Conservation (phyloP, 139 green algal species). For the Chlamydomonas asymmetrica region DNA sequence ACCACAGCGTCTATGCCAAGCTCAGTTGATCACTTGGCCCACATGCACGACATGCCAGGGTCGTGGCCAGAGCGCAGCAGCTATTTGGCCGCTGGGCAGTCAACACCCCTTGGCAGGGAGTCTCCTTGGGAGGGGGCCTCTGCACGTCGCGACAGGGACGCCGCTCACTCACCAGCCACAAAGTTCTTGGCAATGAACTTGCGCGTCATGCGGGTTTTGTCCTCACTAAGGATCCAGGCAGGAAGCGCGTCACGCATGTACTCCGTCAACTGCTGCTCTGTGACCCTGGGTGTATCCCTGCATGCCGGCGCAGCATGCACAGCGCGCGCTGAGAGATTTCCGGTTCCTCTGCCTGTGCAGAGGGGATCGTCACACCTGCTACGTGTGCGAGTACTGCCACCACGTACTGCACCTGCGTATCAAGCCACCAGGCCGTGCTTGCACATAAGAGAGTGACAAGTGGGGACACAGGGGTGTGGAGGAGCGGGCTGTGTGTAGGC, state of each 20-base stretch:
- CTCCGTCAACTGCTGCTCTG: slow-evolving; percentile 31
- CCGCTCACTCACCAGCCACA: slow-evolving; percentile 48
- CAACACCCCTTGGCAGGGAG: neutral
- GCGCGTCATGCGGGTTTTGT: slow-evolving; percentile 33
- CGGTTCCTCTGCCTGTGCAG: too few species aligned
- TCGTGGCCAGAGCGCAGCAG: neutral
- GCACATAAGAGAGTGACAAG: too few species aligned
- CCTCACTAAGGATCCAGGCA: slow-evolving; percentile 44
- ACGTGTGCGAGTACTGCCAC: too few species aligned
- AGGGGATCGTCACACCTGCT: too few species aligned
- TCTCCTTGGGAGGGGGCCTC: too few species aligned
- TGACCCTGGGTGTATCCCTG: slow-evolving; percentile 61
- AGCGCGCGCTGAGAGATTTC: too few species aligned
- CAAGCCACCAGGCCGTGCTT: too few species aligned
- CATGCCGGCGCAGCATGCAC: too few species aligned
- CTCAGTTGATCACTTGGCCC: neutral
- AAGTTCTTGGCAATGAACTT: slow-evolving; percentile 68
- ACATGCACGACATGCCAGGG: neutral
- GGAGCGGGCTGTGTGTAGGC: too few species aligned
- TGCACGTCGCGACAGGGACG: too few species aligned
- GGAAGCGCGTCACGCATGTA: slow-evolving; percentile 52
- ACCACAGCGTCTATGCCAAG: neutral
- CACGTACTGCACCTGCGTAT: too few species aligned
- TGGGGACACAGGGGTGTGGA: too few species aligned
- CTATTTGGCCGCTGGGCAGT: neutral